A percentile compares a stretch with the other conserved stretches of the same genome.
phyloP scores from a whole-genome alignment of 305 asterid species.

The Fraxinus latifolia region DNA sequence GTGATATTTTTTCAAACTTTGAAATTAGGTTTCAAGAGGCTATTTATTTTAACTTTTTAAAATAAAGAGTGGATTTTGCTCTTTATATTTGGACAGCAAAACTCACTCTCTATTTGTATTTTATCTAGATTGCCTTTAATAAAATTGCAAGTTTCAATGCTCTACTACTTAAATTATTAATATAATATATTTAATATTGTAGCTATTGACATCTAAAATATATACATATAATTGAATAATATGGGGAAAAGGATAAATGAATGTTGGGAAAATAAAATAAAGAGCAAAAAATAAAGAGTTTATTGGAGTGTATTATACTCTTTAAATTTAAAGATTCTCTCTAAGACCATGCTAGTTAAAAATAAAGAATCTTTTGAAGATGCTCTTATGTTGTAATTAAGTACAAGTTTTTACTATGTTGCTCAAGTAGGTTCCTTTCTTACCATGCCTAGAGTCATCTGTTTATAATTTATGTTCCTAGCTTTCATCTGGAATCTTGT shows the following conservation, averaged over 20 bases:
- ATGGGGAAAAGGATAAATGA: neutral
- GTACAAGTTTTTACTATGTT: neutral
- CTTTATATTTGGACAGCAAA: neutral
- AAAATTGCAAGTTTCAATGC: neutral
- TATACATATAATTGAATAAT: neutral
- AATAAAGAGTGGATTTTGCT: neutral
- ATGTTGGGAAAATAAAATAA: neutral
- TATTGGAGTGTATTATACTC: neutral
- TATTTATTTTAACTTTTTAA: neutral
- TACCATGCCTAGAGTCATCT: slow-evolving; percentile 7
- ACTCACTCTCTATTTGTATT: neutral
- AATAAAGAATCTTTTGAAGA: neutral
- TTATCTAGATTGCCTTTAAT: neutral
- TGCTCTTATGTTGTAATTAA: neutral
- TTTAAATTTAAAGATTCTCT: neutral
- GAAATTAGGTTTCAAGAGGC: neutral
- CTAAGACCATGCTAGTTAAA: neutral
- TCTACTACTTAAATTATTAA: neutral
- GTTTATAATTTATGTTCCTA: neutral
- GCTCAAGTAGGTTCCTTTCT: neutral
- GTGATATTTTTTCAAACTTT: neutral
- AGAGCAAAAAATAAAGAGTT: neutral
- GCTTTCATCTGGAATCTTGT: slow-evolving; percentile 7
- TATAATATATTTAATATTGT: neutral
- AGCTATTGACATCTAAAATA: neutral